Base-by-base conservation (phyloP, 2,329 filamentous ascomycete species). In the Phaeoacremonium minimum region DNA sequence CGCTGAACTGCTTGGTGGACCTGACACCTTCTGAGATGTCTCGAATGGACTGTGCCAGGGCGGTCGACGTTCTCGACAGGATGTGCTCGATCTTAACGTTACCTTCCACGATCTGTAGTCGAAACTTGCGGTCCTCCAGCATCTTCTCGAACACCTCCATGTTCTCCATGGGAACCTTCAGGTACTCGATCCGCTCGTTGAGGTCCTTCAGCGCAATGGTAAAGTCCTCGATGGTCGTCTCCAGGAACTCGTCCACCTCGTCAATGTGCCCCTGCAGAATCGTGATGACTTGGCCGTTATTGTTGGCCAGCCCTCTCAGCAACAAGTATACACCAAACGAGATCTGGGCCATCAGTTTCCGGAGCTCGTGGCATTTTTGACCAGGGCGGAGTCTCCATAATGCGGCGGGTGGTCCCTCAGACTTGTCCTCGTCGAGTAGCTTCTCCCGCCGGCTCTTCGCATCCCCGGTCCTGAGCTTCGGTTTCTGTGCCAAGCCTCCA, bases 81-180 rank as follows among this genome's bases (percentile, higher is more conserved):
- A 95, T 88, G 58, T 89, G 85, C 52, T 95, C 89, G 44, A 97
- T 95, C 57, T 85, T 87, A 51, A 93, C 83, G 52, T 96, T 96
- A 36, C 90, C 88, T 33, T 83, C 80, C 26, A 95, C 72, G 35
- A 97, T 87, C 48, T 91, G 83, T 14, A 80, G 67, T 13, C 91
- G 82, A 57, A 95, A 97, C 35, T 74, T 73, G 43, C 85, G 80
- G 52, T 96, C 88, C 54, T 89, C 83, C 33, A 97, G 71, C 76
- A 97, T 93, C 43, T 79, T 77, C 57, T 95, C 87, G 51, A 97
- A 96, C 6, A 88, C 80, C 15, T 77, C 69, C 31, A 87, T 75
- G 51, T 95, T 93, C 47, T 86, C 76, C 63, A 97, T 80, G 3
- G 91, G 90, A 28, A 95, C 65, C 53, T 84, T 85, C 36, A 97